Percentiles rank a stretch among this genome's conserved stretches.
Conservation (phyloP, 2,329 filamentous ascomycete species). For the Phyllosticta citriasiana region DNA sequence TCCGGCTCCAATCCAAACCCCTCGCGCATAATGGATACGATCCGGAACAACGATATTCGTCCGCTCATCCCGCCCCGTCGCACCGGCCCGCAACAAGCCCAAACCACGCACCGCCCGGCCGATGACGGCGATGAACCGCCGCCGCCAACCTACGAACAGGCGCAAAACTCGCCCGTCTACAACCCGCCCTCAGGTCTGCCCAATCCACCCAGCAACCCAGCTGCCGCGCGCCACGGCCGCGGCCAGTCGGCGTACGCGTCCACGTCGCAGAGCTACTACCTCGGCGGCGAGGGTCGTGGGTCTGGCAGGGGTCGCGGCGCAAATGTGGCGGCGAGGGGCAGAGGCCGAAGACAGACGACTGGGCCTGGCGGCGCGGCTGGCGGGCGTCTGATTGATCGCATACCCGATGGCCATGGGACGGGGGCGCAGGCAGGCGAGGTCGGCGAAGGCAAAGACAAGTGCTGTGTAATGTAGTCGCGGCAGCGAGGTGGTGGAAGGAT, state of each 20-base stretch:
- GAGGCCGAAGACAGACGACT: background rate
- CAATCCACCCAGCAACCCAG: slow-evolving; percentile 32
- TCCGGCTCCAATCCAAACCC: slow-evolving; percentile 17
- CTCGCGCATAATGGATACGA: slow-evolving; percentile 18
- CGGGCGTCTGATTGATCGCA: background rate
- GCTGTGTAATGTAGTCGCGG: slow-evolving; percentile 12
- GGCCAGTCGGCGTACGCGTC: slow-evolving; percentile 10
- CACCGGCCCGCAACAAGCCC: slow-evolving; percentile 10
- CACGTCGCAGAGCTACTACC: slow-evolving; percentile 5
- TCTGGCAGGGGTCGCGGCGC: background rate
- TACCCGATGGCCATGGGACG: background rate
- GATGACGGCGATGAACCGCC: slow-evolving; percentile 42
- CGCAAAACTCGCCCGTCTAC: slow-evolving; percentile 30
- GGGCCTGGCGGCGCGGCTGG: background rate
- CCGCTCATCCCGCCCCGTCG: slow-evolving; percentile 38
- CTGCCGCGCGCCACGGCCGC: slow-evolving; percentile 18
- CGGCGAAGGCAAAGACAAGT: slow-evolving; percentile 13
- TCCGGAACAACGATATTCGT: slow-evolving; percentile 23
- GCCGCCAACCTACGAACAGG: slow-evolving; percentile 57
- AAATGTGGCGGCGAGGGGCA: background rate
- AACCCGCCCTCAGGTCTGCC: slow-evolving; percentile 14
- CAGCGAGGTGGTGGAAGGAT: background rate
- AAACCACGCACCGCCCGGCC: slow-evolving; percentile 16
- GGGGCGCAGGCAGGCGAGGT: slow-evolving; percentile 4
- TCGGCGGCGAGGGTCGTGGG: slow-evolving; percentile 7